These are phyloP conservation scores for Globisporangium viniferum DNA, from an alignment of 352 stramenopile species.

Conservation along the genomic window DNA sequence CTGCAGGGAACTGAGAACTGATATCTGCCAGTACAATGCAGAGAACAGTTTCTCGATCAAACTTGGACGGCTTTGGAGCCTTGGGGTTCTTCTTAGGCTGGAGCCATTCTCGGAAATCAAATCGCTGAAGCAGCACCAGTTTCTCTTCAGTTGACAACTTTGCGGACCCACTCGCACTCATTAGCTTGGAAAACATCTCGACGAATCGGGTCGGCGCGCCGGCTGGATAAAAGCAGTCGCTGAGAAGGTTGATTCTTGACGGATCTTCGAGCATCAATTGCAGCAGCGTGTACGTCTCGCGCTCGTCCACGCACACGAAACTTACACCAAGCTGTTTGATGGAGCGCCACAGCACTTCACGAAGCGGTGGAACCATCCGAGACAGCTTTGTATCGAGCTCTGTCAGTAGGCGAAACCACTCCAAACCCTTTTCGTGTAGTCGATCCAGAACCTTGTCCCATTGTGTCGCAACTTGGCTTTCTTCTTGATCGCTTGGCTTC, in stretches of 20 bases:
- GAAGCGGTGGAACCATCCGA: slow-evolving; percentile 78
- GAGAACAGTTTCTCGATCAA: slow-evolving; percentile 80
- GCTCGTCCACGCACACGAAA: slow-evolving; percentile 82
- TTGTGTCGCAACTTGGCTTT: slow-evolving; percentile 18
- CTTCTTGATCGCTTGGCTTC: slow-evolving; percentile 16
- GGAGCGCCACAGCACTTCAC: slow-evolving; percentile 74
- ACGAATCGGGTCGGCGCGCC: slow-evolving; percentile 72
- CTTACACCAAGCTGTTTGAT: slow-evolving; percentile 78
- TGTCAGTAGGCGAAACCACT: slow-evolving; percentile 81
- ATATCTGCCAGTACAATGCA: slow-evolving; percentile 78
- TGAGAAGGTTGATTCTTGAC: slow-evolving; percentile 73
- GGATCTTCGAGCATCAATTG: slow-evolving; percentile 85
- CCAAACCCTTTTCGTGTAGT: slow-evolving; percentile 71
- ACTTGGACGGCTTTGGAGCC: slow-evolving; percentile 48
- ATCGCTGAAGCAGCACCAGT: slow-evolving; percentile 61
- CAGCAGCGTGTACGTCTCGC: slow-evolving; percentile 75
- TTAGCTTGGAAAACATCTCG: slow-evolving; percentile 86
- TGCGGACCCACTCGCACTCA: slow-evolving; percentile 65
- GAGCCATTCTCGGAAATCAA: slow-evolving; percentile 80
- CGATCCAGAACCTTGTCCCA: slow-evolving; percentile 37
- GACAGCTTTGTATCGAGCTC: slow-evolving; percentile 79
- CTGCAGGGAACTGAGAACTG: slow-evolving; percentile 46
- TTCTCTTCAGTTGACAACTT: slow-evolving; percentile 76
- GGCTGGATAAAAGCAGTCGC: slow-evolving; percentile 80
- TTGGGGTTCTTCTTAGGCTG: slow-evolving; percentile 35